Base-by-base conservation (phyloP, 2,329 filamentous ascomycete genomes). In the Apiospora saccharicola region DNA sequence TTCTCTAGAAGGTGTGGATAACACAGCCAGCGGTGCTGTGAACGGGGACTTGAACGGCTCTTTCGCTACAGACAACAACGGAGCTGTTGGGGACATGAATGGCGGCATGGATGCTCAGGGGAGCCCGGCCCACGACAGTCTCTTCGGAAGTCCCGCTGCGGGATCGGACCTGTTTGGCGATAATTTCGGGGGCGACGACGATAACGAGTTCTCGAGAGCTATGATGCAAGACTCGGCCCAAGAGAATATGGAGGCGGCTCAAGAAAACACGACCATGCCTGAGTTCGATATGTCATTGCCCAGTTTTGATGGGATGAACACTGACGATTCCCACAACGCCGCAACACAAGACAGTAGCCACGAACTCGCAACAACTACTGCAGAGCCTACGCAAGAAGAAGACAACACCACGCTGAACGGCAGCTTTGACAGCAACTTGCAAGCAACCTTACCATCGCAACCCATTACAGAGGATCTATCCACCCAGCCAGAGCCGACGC, bases 111-210 rank as follows among this genome's bases (percentile, higher is more conserved):
- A 93, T 78, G 89, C 87, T 80, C 87, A 80, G 85, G 91, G 77
- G 86, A 90, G 91, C 49, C 94, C 92, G 0, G 90, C 91, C 14
- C 93, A 96, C 74, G 89, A 90, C 75, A 97, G 94, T 68, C 85
- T 98, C 0, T 98, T 98, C 78, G 93, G 90, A 14, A 94, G 94
- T 76, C 90, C 91, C 26, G 84, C 84, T 26, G 90, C 89, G 0
- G 94, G 95, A 67, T 97, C 95, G 2, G 80, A 81, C 71, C 86
- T 99, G 1, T 99, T 98, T 80, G 96, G 96, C 2, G 95, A 97
- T 76, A 92, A 89, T 71, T 97, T 94, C 80, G 93, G 89, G 0
- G 91, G 93, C 16, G 94, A 97, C 61, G 94, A 97, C 53, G 94
- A 97, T 72, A 92, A 95, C 76, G 93, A 95, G 75, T 95, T 97